A percentile compares a stretch with the other conserved stretches of the same genome.
Conservation (phyloP, 192 early-diverging fungal species). For the Rhizoclosmatium sp. region DNA sequence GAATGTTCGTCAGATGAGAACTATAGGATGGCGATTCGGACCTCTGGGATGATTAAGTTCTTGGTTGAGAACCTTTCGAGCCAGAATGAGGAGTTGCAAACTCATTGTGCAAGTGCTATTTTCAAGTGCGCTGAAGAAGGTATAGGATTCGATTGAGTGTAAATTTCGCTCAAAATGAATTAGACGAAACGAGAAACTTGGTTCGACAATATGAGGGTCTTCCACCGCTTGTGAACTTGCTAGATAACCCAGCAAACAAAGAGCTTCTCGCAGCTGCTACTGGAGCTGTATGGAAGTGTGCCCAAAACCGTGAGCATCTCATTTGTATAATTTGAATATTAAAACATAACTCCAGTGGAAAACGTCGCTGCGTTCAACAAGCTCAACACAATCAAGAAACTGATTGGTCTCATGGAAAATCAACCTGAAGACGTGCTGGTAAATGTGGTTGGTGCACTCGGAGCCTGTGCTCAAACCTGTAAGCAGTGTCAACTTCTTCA, state of each 20-base stretch:
- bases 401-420: conserved; percentile 68
- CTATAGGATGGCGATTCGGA: conserved; percentile 63
- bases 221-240: conserved; percentile 60
- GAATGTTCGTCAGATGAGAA: conserved; percentile 70
- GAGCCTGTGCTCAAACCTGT: conserved; percentile 70
- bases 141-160: conserved; percentile 44
- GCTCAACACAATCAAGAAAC: conserved; percentile 70
- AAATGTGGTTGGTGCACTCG: conserved; percentile 70
- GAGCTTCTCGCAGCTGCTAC: conserved; percentile 72
- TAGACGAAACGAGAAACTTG: conserved; percentile 64
- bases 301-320: conserved; percentile 58
- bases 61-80: conserved; percentile 68
- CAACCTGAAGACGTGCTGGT: conserved; percentile 74
- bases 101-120: conserved; percentile 69
- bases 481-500: conserved; percentile 19
- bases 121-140: conserved; percentile 75
- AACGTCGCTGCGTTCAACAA: conserved; percentile 71
- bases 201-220: conserved; percentile 64
- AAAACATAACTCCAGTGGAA: conserved; percentile 48
- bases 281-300: conserved; percentile 74
- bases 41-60: conserved; percentile 69
- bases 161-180: not conserved
- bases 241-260: conserved; percentile 67
- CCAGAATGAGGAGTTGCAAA: conserved; percentile 67
- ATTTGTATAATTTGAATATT: conserved; percentile 9